Base-by-base conservation (phyloP, 139 green algal species). In the Chlamydomonas urium region DNA sequence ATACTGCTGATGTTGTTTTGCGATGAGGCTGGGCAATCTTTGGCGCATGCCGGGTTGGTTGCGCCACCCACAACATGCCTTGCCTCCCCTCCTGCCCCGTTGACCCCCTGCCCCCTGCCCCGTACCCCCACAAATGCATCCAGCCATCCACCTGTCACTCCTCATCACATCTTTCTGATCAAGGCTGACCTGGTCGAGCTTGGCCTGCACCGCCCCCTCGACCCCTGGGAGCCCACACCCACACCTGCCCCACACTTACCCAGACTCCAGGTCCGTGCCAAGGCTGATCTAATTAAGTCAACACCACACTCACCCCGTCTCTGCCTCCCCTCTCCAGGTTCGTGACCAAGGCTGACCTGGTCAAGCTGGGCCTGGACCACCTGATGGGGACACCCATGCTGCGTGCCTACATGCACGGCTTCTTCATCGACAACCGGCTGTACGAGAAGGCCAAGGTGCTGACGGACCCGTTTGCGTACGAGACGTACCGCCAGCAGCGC, bases 321-420 rank as follows among this genome's bases (percentile, higher is more conserved):
- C 85, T 98, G 10, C n/a, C n/a, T n/a, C n/a, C 50, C 10, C 10
- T 21, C 14, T 14, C 38, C 34, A 35, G n/a, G n/a, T 73, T 31
- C 14, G 45, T 31, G 38, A 69, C 92, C 0, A 72, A 78, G 10
- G 73, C 82, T 14, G 92, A 97, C 57, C 76, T 98, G 61, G 72
- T 79, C 1, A 82, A 83, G 38, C 82, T 98, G 65, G 90, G 88
- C 3, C 83, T 99, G 73, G 81, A 86, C 0, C 88, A 97, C 80
- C 85, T 99, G 42, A 77, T 97, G 69, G 95, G 95, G 61, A 98
- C 92, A 4, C 73, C 85, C 3, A 81, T 98, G 86, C 85, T 99
- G 73, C 82, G 91, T 2, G 90, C 95, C 33, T 98, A 98, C 90
- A 98, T 99, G 95, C 95, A 99, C 83, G 95, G 95, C 36, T 99